Conservation (phyloP, 1,284 basidiomycete genomes). For the Microbotryomycetes sp. region DNA sequence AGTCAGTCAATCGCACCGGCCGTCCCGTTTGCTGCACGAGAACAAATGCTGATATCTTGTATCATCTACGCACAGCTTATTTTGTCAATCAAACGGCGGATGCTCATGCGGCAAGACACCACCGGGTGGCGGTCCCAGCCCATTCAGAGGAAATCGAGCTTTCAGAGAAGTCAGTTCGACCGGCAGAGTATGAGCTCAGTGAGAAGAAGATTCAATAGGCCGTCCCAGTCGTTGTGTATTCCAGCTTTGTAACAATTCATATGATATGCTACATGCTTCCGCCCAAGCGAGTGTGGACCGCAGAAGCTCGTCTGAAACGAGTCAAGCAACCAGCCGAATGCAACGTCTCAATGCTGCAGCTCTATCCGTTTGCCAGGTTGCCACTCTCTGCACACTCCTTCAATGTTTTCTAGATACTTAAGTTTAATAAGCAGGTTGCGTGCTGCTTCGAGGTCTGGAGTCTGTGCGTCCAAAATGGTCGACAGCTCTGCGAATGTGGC, state of each 20-base stretch:
- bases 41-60: neutral
- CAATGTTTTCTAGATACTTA: slow-evolving; percentile 69
- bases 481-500: slow-evolving; percentile 51
- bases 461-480: slow-evolving; percentile 49
- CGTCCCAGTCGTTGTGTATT: neutral
- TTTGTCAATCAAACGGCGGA: slow-evolving; percentile 25
- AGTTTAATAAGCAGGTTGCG: slow-evolving; percentile 57
- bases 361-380: slow-evolving; percentile 35
- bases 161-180: neutral
- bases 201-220: neutral
- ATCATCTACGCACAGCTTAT: slow-evolving; percentile 7
- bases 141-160: neutral
- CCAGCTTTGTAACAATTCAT: too few species aligned
- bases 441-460: slow-evolving; percentile 56
- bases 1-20: slow-evolving; percentile 9
- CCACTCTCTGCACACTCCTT: slow-evolving; percentile 56
- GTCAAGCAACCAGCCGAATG: too few species aligned
- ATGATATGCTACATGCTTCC: too few species aligned
- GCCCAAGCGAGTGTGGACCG: too few species aligned
- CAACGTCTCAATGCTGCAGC: slow-evolving; percentile 21
- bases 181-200: neutral
- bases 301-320: too few species aligned
- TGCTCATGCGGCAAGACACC: slow-evolving; percentile 9
- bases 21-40: neutral
- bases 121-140: neutral